Conservation (phyloP, 1,284 basidiomycete species). For the Ceratobasidium sp. region DNA sequence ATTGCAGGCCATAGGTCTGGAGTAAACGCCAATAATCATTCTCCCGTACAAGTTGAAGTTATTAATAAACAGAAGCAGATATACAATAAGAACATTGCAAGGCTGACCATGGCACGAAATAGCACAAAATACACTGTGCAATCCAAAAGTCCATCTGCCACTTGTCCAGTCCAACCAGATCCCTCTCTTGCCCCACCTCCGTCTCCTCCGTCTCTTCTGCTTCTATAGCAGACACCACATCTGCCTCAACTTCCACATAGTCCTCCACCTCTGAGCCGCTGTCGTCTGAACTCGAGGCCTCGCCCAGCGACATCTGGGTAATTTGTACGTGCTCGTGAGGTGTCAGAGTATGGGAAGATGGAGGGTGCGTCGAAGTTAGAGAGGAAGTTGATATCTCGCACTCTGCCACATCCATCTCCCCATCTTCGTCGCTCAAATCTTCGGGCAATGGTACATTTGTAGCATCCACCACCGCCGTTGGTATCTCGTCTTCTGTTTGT, state of each 20-base stretch:
- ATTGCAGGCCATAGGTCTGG: too few species aligned
- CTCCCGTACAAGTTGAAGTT: neutral
- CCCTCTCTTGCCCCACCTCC: neutral
- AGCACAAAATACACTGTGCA: neutral
- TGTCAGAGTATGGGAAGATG: neutral
- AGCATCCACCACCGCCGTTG: neutral
- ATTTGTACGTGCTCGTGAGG: neutral
- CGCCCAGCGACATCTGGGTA: neutral
- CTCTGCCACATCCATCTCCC: neutral
- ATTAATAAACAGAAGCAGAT: neutral
- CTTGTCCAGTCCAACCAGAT: conserved; percentile 1
- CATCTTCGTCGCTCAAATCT: neutral
- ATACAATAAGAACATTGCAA: neutral
- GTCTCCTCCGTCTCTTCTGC: neutral
- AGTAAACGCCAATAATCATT: too few species aligned
- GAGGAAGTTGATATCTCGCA: neutral
- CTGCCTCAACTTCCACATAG: conserved; percentile 12
- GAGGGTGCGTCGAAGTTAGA: neutral
- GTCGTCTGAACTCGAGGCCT: conserved; percentile 9
- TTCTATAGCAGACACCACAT: neutral
- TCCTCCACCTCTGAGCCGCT: conserved; percentile 2
- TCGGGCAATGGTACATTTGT: neutral
- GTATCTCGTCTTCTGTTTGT: too few species aligned
- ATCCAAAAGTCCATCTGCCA: conserved; percentile 21
- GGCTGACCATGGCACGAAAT: neutral